A percentile compares a stretch with the other conserved stretches of the same genome.
phyloP scores from a whole-genome alignment of 2,329 filamentous ascomycete genomes.

The Colletotrichum phormii region DNA sequence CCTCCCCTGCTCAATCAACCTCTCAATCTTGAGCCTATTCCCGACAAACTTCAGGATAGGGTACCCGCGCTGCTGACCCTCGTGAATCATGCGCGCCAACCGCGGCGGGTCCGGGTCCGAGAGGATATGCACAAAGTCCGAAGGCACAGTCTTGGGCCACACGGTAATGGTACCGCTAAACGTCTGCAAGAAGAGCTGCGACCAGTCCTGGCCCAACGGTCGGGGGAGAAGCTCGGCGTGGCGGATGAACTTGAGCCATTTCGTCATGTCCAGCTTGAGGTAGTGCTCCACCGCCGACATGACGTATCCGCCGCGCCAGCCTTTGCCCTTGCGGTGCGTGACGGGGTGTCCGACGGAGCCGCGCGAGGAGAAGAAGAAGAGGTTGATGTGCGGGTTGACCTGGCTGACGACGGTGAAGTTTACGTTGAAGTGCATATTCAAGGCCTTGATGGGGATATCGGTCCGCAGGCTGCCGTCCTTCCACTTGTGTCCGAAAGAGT shows the following conservation, averaged over 20 bases:
- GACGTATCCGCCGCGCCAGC: constrained; percentile 95
- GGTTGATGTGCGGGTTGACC: constrained; percentile 97
- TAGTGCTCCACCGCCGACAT: constrained; percentile 94
- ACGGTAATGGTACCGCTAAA: constrained; percentile 97
- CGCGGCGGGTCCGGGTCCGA: constrained; percentile 82
- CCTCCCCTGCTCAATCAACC: constrained; percentile 70
- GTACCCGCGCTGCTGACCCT: constrained; percentile 89
- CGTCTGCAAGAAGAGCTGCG: constrained; percentile 93
- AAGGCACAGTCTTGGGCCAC: constrained; percentile 84
- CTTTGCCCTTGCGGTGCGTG: constrained; percentile 90
- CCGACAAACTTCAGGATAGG: constrained; percentile 91
- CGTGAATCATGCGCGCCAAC: constrained; percentile 88
- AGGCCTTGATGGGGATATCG: constrained; percentile 92
- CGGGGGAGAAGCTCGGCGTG: constrained; percentile 93
- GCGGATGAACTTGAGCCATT: constrained; percentile 95
- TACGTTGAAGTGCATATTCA: constrained; percentile 98
- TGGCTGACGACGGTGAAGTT: constrained; percentile 92
- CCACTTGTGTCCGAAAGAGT: constrained; percentile 99
- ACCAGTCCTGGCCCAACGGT: constrained; percentile 95
- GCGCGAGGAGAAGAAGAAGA: constrained; percentile 97
- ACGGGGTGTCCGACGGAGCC: constrained; percentile 93
- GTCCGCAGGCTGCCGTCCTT: constrained; percentile 96
- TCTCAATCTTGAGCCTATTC: constrained; percentile 88
- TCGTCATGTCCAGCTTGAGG: constrained; percentile 94
- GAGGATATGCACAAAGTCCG: constrained; percentile 88